Conservation (phyloP, 2,329 filamentous ascomycete genomes). For the Trichoderma breve region DNA sequence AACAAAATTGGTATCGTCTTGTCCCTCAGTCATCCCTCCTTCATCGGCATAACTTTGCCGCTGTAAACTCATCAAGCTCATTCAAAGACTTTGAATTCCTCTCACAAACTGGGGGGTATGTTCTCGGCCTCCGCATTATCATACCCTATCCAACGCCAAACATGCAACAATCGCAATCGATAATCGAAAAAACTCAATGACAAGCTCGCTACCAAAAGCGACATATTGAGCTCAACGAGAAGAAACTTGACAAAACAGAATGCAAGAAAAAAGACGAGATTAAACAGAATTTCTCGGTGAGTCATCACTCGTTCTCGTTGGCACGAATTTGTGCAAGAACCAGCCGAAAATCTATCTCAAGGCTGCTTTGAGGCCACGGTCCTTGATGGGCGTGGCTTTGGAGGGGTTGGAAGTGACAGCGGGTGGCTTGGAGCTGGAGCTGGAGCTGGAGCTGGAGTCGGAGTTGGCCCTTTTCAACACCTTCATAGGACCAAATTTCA, state of each 20-base stretch:
- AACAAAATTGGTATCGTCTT: background rate
- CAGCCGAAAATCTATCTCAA: conserved; percentile 25
- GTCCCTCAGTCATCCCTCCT: background rate
- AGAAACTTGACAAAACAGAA: background rate
- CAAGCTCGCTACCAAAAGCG: conserved; percentile 19
- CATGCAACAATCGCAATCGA: conserved; percentile 1
- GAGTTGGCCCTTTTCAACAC: background rate
- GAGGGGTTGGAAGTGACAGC: background rate
- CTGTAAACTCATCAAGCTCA: background rate
- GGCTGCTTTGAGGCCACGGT: conserved; percentile 10
- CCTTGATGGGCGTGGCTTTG: conserved; percentile 9
- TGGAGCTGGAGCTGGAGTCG: background rate
- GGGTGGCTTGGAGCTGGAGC: background rate
- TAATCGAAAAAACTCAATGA: conserved; percentile 1
- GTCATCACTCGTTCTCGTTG: background rate
- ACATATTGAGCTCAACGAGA: conserved; percentile 13
- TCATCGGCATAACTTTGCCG: background rate
- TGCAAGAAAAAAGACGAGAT: background rate
- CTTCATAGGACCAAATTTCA: conserved; percentile 9
- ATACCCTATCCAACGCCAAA: conserved; percentile 29
- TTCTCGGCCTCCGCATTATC: background rate
- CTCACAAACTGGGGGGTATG: background rate
- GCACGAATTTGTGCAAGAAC: background rate
- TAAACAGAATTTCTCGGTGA: background rate
- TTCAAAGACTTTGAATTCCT: background rate